Base-by-base conservation (phyloP, 2,329 filamentous ascomycete genomes). In the Beauveria medogensis region DNA sequence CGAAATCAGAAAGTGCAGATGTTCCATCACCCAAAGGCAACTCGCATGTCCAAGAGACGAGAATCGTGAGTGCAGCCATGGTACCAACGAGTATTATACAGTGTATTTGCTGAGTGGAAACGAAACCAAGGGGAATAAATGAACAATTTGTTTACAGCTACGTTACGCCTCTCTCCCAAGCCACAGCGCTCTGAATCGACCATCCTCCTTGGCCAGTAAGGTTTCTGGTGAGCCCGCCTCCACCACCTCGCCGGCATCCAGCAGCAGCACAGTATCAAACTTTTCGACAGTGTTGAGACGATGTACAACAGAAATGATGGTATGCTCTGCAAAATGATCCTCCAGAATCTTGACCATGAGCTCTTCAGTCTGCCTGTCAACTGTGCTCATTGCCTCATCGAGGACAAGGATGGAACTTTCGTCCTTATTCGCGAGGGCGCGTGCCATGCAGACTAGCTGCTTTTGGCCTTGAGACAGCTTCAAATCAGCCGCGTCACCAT, bases 191-290 rank as follows among this genome's bases (percentile, higher is more conserved):
- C 43, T 44, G 40, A 62, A 62, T 12, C 30, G 37, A 14, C 55
- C 55, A 34, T 57, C 20, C 22, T 57, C 55, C 26, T 48, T 62
- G 24, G 50, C 48, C 7, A 62, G 50, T 16, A 62, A 40, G 10
- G 18, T 26, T 12, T 48, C 48, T 1, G 60, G 60, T 22, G 55
- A 22, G 46, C 60, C 60, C 5, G 24, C n/a, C 34, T 62, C 60
- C 10, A 54, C 60, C n/a, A 62, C 30, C 41, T 46, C 43, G 9
- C 60, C 60, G 1, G 37, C 34, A 69, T 90, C 86, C 3, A 87
- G 85, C 65, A 90, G 88, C 7, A 89, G 84, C 14, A 90, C 74
- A 26, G 71, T 73, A 66, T 84, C 81, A 68, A 79, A 81, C 61
- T 78, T 77, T 44, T 78, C 71, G 40, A 83, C 78, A 3, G 78